These are phyloP conservation scores for Leishmania martiniquensis DNA, from an alignment of 208 protist genomes.

Conservation along the genomic window DNA sequence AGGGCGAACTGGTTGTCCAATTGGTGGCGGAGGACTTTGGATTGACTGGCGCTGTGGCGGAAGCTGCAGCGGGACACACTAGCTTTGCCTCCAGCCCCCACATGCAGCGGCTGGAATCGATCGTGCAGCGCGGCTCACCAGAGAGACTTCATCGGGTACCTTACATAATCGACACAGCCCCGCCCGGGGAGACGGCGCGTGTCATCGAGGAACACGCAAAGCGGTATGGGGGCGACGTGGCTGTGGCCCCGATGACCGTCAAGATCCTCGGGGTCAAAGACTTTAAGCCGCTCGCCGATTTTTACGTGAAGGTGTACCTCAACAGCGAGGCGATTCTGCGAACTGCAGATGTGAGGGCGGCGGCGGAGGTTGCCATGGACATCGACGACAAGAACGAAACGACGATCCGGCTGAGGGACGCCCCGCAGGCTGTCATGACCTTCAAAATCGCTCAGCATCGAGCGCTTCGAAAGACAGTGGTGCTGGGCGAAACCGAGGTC, in stretches of 20 bases:
- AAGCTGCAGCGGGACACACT: slow-evolving; percentile 12
- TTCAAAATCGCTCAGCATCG: slow-evolving; percentile 68
- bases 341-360: slow-evolving; percentile 46
- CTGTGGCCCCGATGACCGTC: slow-evolving; percentile 74
- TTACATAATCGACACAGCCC: slow-evolving; percentile 55
- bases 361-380: slow-evolving; percentile 37
- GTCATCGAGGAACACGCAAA: slow-evolving; percentile 44
- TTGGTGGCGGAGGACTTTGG: slow-evolving; percentile 59
- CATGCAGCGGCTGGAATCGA: slow-evolving; percentile 27
- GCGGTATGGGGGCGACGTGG: slow-evolving; percentile 21
- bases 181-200: slow-evolving; percentile 35
- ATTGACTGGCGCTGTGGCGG: slow-evolving; percentile 12
- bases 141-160: slow-evolving; percentile 67
- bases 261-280: slow-evolving; percentile 60
- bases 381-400: slow-evolving; percentile 74
- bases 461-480: slow-evolving; percentile 30
- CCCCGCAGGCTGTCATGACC: slow-evolving; percentile 37
- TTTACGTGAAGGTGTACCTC: slow-evolving; percentile 80
- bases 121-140: slow-evolving; percentile 50
- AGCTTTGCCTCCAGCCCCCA: slow-evolving; percentile 12
- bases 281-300: slow-evolving; percentile 40
- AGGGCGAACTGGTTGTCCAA: slow-evolving; percentile 61
- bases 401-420: slow-evolving; percentile 54
- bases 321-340: slow-evolving; percentile 53
- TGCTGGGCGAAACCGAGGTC: slow-evolving; percentile 57